Evolutionary conservation across 805 yeast genomes (phyloP), one percentile per base, ranked within the genome.

Genomic region (Kodamaea jinghongensis): DNA sequence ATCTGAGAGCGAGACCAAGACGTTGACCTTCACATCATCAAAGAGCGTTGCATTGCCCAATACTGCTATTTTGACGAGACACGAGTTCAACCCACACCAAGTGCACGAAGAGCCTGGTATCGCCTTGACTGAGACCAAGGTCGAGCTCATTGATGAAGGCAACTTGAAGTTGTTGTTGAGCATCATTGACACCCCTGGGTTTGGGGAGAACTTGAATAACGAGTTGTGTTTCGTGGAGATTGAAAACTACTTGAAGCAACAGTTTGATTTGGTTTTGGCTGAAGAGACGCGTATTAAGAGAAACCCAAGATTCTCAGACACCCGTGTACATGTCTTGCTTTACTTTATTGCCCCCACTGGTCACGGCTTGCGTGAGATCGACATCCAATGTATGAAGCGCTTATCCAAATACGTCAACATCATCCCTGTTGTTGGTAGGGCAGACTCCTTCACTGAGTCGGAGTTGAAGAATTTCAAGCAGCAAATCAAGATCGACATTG

Each of bases 211-310:
- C 55, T 70, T 85, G 49, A 80, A 86, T 61, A 83, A 83, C 60
- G 76, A 77, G 34, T 50, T 82, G 36, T 83, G 91, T 55, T 79
- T 76, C 52, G 68, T 65, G 9, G 93, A 85, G 55, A 76, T 85
- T 38, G 76, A 78, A 38, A 70, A 73, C 41, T 86, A 75, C 56
- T 63, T 86, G 52, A 84, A 82, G 56, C 88, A 82, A 56, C 91
- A 85, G 55, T 85, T 84, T 55, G 90, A 83, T 56, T 67, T 74
- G 41, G 88, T 86, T 0, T 71, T 89, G 34, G 87, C 86, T 2
- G 96, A 89, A 58, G 96, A 89, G 60, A 85, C 93, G 1, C 73
- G 91, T 47, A 86, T 89, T 47, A 76, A 76, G 60, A 81, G 97
- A 73, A 86, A 87, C 57, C 96, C 96, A 17, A 71, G 86, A 47